A percentile compares a stretch with the other conserved stretches of the same genome.
Evolutionary conservation across 106 monocot genomes (phyloP).

Genomic region (Alisma plantagoaquatica): DNA sequence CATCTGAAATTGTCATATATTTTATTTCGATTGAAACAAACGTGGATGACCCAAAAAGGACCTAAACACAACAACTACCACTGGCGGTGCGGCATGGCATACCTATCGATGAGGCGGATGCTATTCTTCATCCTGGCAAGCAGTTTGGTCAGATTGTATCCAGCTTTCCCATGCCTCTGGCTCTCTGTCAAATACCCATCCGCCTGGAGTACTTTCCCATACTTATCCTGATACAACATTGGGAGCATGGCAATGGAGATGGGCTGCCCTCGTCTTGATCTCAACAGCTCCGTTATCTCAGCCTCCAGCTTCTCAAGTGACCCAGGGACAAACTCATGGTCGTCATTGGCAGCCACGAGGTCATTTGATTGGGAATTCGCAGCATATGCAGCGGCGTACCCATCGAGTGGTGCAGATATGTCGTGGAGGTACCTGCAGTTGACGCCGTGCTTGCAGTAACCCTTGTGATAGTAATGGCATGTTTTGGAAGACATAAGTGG

Average conservation of each 20-base stretch:
- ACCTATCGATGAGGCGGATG: slow-evolving; percentile 73
- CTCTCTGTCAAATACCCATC: slow-evolving; percentile 80
- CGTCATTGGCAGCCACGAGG: too few species aligned
- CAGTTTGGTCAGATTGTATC: slow-evolving; percentile 66
- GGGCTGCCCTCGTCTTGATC: slow-evolving; percentile 28
- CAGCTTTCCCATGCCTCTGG: slow-evolving; percentile 74
- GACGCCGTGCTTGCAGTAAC: slow-evolving; percentile 62
- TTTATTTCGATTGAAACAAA: neutral
- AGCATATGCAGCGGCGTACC: too few species aligned
- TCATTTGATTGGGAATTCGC: too few species aligned
- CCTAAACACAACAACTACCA: neutral
- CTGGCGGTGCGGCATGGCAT: too few species aligned
- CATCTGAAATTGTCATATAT: neutral
- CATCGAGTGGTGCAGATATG: neutral
- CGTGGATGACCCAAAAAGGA: neutral
- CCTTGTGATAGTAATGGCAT: slow-evolving; percentile 59
- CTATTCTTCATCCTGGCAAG: slow-evolving; percentile 53
- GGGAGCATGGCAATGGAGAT: slow-evolving; percentile 63
- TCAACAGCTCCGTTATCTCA: slow-evolving; percentile 68
- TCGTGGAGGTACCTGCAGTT: slow-evolving; percentile 65
- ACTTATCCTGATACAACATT: slow-evolving; percentile 53
- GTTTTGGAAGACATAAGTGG: slow-evolving; percentile 19
- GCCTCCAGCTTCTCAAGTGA: slow-evolving; percentile 61
- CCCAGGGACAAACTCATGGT: slow-evolving; percentile 13
- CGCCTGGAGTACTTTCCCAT: slow-evolving; percentile 57